Base-by-base conservation (phyloP, 176 grass and related monocot species). In the Panicum miliaceum region DNA sequence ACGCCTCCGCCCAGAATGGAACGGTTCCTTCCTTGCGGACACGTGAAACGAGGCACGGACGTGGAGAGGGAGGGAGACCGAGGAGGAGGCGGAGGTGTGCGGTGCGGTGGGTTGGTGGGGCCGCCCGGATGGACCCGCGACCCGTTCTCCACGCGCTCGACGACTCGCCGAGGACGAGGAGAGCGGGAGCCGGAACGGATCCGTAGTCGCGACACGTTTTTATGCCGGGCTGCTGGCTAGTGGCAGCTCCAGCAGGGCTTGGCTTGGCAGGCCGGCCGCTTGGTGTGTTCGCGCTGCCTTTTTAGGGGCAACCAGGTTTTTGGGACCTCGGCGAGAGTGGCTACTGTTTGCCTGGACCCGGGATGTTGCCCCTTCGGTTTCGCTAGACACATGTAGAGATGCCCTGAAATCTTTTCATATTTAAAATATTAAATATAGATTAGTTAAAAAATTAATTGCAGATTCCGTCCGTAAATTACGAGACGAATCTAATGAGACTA, bases 71-170 rank as follows among this genome's bases (percentile, higher is more conserved):
- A 23, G 38, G 8, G 38, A 37, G n/a, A 15, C 2, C 12, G 47
- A 50, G 16, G 16, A 53, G 18, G 56, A 58, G 7, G 22, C 6
- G 19, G 18, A 56, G 7, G 57, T 0, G 58, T 10, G 58, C 6
- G 7, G 63, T 12, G 40, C 6, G 14, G 13, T 19, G 35, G 82
- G 47, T 76, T 66, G 47, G 60, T 66, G 35, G 46, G 84, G 18
- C 34, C 45, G 58, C 76, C 20, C 9, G 42, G 67, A 53, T 86
- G 68, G 84, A 86, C 77, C n/a, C n/a, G 45, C 56, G 84, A 64
- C 77, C 56, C 18, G 76, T 86, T 86, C 84, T 27, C 52, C 76
- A 69, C 58, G 72, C 42, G 73, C 50, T 75, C 32, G 32, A 34
- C 50, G 50, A 51, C 71, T 36, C 70, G 26, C 0, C 1, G 60